Conservation (phyloP, 371 early-diverging fungal genomes). For the Chytridium lagenaria region DNA sequence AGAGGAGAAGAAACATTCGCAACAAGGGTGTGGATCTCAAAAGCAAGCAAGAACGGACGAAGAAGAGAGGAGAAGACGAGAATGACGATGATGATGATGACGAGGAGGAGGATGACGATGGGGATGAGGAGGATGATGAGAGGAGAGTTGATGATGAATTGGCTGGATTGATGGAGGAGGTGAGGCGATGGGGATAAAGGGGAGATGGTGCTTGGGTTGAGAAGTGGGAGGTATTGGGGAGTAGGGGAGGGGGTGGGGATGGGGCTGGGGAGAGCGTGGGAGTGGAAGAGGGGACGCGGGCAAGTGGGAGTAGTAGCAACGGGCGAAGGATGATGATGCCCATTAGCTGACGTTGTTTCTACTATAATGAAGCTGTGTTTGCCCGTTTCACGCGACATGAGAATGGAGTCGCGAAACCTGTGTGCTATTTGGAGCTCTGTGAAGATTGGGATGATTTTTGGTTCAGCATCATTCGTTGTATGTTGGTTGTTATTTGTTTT, state of each 20-base stretch:
- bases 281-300: background rate
- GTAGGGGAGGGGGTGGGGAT: background rate
- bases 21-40: no score
- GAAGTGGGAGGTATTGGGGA: slow-evolving; percentile 4
- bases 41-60: background rate
- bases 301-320: background rate
- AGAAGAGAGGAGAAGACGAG: slow-evolving; percentile 2
- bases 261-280: background rate
- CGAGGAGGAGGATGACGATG: background rate
- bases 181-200: background rate
- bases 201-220: background rate
- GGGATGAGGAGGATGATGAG: background rate
- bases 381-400: no score
- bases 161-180: background rate
- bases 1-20: no score
- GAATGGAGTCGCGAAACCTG: no score
- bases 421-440: no score
- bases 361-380: no score
- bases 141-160: background rate
- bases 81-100: background rate
- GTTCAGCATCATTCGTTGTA: no score
- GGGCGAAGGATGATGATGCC: background rate
- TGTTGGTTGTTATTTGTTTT: no score
- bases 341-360: background rate
- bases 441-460: no score